Base-by-base conservation (phyloP, 345 rosid genomes). In the Ceriops tagal region DNA sequence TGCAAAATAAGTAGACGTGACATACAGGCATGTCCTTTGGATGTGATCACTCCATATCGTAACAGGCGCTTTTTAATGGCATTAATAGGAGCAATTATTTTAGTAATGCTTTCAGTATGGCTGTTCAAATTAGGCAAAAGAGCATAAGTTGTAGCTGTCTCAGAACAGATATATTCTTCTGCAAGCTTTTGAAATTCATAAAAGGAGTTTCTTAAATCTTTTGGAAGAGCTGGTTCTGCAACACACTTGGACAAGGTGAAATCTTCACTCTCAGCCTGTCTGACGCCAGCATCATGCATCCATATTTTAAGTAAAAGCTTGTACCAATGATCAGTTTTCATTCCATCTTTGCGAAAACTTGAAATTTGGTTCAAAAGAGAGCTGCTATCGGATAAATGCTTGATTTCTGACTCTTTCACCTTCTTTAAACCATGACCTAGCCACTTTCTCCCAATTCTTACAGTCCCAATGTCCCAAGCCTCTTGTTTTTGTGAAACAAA, bases 291-390 rank as follows among this genome's bases (percentile, higher is more conserved):
- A 16, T 84, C 81, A 76, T 91, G 89, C 88, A 91, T 82, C 97
- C 98, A 89, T 66, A 85, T 71, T 72, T 86, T 87, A 71, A 88
- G 68, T 60, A 91, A 76, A 62, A 66, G 68, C 80, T 93, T 93
- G 65, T 86, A 91, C 98, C 96, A 93, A 65, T 93, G 96, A 84
- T 93, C 98, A 9, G 93, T 88, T 79, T 88, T 80, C 97, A 93
- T 93, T 49, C 98, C 98, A 72, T 79, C 74, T 81, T 91, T 91
- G 51, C 97, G 85, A 52, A 84, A 86, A 77, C 75, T 31, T 53
- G 98, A 89, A 72, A 91, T 83, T 75, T 84, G 83, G 83, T 74
- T 88, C 80, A 91, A 78, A 61, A 74, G 83, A 67, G 97, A 89
- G 72, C 75, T 81, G 68, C 62, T 64, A 80, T 88, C 92, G 5